Percentiles rank a stretch among this genome's conserved stretches.
Conservation (phyloP, 2,329 filamentous ascomycete species). For the Pseudovirgaria hyperparasitica region DNA sequence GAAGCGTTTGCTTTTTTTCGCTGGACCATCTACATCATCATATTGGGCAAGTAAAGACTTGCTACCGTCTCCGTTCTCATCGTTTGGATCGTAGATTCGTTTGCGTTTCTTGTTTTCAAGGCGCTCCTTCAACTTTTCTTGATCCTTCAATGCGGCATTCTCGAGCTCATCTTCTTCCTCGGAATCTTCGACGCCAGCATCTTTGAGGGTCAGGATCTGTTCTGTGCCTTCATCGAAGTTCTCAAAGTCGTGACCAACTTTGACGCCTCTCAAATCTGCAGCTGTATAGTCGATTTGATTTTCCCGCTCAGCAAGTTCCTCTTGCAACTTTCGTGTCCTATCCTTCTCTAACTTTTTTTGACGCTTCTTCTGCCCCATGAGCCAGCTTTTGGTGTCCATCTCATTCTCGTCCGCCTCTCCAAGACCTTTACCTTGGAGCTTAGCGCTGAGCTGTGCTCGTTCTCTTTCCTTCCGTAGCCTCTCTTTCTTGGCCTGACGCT, state of each 20-base stretch:
- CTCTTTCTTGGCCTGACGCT: conserved; percentile 67
- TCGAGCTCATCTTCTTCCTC: conserved; percentile 86
- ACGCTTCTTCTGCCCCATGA: conserved; percentile 81
- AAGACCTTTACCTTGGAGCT: conserved; percentile 71
- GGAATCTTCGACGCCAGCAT: conserved; percentile 68
- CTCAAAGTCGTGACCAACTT: conserved; percentile 75
- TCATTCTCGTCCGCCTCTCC: conserved; percentile 59
- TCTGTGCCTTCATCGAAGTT: conserved; percentile 73
- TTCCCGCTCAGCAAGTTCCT: conserved; percentile 63
- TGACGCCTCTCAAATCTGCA: conserved; percentile 77
- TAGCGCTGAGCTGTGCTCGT: conserved; percentile 59
- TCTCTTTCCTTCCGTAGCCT: conserved; percentile 83
- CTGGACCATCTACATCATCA: conserved; percentile 81
- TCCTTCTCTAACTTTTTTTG: conserved; percentile 77
- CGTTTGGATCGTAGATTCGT: conserved; percentile 76
- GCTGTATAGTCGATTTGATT: conserved; percentile 64
- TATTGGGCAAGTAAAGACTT: conserved; percentile 74
- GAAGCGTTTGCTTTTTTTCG: conserved; percentile 82
- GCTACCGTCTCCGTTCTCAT: conserved; percentile 51
- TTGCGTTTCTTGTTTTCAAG: conserved; percentile 83
- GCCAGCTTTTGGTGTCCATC: conserved; percentile 72
- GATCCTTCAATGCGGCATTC: conserved; percentile 58
- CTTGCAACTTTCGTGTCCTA: conserved; percentile 56
- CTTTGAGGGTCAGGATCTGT: conserved; percentile 88
- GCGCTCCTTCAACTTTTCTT: conserved; percentile 60